A percentile compares a stretch with the other conserved stretches of the same genome.
Conservation (phyloP, 2,329 filamentous ascomycete species). For the Aspergillus sp. region DNA sequence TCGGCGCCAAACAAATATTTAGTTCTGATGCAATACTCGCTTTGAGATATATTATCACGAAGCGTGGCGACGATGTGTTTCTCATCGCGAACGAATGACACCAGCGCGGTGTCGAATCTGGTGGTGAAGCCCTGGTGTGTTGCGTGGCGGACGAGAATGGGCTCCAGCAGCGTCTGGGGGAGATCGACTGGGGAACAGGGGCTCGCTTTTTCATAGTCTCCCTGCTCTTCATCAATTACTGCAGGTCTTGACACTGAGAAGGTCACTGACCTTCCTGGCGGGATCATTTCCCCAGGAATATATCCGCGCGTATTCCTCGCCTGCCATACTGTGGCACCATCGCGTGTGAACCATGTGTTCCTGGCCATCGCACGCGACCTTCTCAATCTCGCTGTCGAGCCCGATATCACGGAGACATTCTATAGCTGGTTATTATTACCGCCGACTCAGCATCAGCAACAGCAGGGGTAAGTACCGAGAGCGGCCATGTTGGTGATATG, state of each 20-base stretch:
- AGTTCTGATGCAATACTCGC: slow-evolving; percentile 45
- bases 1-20: slow-evolving; percentile 63
- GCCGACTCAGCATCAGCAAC: too few relatives aligned
- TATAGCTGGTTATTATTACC: not conserved
- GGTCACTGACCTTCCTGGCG: slow-evolving; percentile 34
- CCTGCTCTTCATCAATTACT: slow-evolving; percentile 25
- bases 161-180: slow-evolving; percentile 52
- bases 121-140: slow-evolving; percentile 45
- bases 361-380: not conserved
- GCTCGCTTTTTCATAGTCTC: slow-evolving; percentile 44
- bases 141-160: slow-evolving; percentile 46
- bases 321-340: slow-evolving; percentile 56
- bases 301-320: slow-evolving; percentile 52
- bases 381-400: not conserved
- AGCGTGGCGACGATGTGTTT: not conserved
- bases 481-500: slow-evolving; percentile 55
- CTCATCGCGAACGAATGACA: not conserved
- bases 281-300: slow-evolving; percentile 55
- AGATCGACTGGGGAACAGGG: slow-evolving; percentile 47
- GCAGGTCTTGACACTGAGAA: rapidly evolving
- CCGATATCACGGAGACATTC: not conserved
- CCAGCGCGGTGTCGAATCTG: slow-evolving; percentile 35
- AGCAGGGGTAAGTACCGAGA: not conserved
- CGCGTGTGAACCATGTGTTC: slow-evolving; percentile 51
- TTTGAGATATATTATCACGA: slow-evolving; percentile 36